Conservation (phyloP, 805 yeast genomes). For the Wickerhamiella kurtzmanii region DNA sequence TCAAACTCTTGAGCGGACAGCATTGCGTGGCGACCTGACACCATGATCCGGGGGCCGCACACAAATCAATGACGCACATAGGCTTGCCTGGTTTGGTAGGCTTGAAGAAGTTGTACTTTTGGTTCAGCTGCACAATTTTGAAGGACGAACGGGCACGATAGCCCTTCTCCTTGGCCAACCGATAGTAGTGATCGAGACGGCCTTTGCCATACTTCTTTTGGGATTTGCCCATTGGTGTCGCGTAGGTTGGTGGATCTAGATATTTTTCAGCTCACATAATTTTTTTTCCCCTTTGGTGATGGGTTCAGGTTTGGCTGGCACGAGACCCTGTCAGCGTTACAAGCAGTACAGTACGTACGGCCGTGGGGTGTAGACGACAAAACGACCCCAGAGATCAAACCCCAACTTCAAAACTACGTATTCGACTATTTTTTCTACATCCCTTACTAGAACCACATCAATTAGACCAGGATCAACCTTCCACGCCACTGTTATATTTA, state of each 20-base stretch:
- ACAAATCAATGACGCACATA: constrained; percentile 92
- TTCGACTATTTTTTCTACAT: too few species aligned
- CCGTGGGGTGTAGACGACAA: not conserved
- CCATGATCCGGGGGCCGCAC: constrained; percentile 99
- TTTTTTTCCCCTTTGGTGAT: too few species aligned
- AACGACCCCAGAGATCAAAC: too few species aligned
- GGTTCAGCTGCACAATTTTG: constrained; percentile 87
- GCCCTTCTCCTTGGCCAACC: constrained; percentile 93
- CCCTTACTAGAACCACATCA: not conserved
- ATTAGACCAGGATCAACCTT: not conserved
- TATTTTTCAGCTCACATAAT: constrained; percentile 4
- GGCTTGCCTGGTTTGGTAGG: constrained; percentile 50
- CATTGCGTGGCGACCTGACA: constrained; percentile 94
- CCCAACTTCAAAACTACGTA: too few species aligned
- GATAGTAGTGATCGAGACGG: constrained; percentile 96
- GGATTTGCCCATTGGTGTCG: constrained; percentile 61
- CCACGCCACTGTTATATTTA: too few species aligned
- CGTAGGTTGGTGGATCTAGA: too few species aligned
- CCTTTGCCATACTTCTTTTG: constrained; percentile 96
- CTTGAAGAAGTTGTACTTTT: constrained; percentile 88
- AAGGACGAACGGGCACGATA: constrained; percentile 98
- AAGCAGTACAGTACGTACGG: not conserved
- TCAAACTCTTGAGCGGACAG: constrained; percentile 85
- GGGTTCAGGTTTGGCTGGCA: too few species aligned
- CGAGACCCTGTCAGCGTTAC: not conserved